Evolutionary conservation across 192 early-diverging fungal species (phyloP).

Genomic region (Endogone sp.): DNA sequence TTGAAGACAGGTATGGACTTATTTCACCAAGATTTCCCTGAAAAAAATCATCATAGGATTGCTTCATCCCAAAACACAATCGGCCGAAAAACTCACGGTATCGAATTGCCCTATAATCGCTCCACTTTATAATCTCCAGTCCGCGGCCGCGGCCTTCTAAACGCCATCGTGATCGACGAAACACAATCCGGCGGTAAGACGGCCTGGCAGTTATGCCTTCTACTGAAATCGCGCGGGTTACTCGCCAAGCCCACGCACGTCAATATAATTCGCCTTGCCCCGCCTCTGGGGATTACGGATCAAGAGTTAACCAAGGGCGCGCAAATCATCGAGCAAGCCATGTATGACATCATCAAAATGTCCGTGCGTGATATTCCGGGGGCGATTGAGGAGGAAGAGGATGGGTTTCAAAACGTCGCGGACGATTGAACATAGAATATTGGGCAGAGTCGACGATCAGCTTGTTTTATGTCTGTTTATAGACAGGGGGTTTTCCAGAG

Average conservation of each 20-base stretch:
- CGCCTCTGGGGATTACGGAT: slow-evolving; percentile 93
- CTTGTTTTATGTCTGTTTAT: too few relatives aligned
- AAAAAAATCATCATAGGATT: too few relatives aligned
- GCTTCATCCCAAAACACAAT: background rate
- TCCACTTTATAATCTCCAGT: slow-evolving; percentile 47
- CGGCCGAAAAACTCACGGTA: too few relatives aligned
- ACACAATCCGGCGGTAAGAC: slow-evolving; percentile 69
- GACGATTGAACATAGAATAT: too few relatives aligned
- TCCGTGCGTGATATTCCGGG: slow-evolving; percentile 56
- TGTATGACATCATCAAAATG: slow-evolving; percentile 67
- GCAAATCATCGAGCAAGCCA: slow-evolving; percentile 72
- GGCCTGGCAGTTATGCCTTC: slow-evolving; percentile 97
- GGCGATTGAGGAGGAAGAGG: slow-evolving; percentile 12
- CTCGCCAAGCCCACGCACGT: slow-evolving; percentile 98
- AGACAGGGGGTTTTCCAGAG: too few relatives aligned
- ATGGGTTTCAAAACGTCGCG: background rate
- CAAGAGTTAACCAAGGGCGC: slow-evolving; percentile 79
- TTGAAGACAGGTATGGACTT: slow-evolving; percentile 44
- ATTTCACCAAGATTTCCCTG: too few relatives aligned
- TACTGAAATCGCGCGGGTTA: slow-evolving; percentile 88
- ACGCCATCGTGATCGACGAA: slow-evolving; percentile 95
- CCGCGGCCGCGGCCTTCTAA: slow-evolving; percentile 91
- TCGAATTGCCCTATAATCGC: too few relatives aligned
- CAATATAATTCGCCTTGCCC: slow-evolving; percentile 97
- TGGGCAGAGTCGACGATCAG: too few relatives aligned